Conservation (phyloP, 169 alveolate species). For the Cryptosporidium canis region DNA sequence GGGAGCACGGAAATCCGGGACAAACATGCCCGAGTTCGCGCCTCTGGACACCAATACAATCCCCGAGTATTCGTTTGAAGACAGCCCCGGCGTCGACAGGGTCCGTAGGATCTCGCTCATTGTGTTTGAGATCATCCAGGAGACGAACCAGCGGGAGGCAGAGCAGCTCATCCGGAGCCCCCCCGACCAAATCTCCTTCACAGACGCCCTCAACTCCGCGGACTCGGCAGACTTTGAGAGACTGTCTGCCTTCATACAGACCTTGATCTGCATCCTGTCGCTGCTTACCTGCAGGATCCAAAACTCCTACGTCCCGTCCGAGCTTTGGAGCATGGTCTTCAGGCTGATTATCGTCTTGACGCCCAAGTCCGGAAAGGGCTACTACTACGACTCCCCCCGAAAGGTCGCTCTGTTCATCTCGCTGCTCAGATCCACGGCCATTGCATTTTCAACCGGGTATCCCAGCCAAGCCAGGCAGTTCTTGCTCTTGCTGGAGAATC, state of each 20-base stretch:
- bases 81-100: slow-evolving; percentile 33
- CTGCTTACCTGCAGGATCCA: slow-evolving; percentile 41
- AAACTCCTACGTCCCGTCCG: slow-evolving; percentile 16
- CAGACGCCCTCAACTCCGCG: not conserved
- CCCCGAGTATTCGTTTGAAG: slow-evolving; percentile 32
- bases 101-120: slow-evolving; percentile 3
- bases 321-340: slow-evolving; percentile 20
- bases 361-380: slow-evolving; percentile 45
- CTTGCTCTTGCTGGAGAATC: not conserved
- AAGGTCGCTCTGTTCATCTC: slow-evolving; percentile 32
- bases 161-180: not conserved
- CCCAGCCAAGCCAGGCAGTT: not conserved
- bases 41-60: slow-evolving; percentile 50
- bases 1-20: not conserved
- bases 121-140: not conserved
- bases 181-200: not conserved
- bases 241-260: slow-evolving; percentile 23
- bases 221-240: slow-evolving; percentile 10
- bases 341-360: slow-evolving; percentile 4
- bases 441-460: slow-evolving; percentile 51
- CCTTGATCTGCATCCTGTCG: slow-evolving; percentile 20
- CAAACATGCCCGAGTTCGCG: not conserved
- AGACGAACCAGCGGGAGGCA: not conserved
- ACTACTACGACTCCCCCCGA: slow-evolving; percentile 29
- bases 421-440: slow-evolving; percentile 27